These are phyloP conservation scores for Capronia coronata DNA, from an alignment of 2,329 filamentous ascomycete genomes.

Conservation along the genomic window DNA sequence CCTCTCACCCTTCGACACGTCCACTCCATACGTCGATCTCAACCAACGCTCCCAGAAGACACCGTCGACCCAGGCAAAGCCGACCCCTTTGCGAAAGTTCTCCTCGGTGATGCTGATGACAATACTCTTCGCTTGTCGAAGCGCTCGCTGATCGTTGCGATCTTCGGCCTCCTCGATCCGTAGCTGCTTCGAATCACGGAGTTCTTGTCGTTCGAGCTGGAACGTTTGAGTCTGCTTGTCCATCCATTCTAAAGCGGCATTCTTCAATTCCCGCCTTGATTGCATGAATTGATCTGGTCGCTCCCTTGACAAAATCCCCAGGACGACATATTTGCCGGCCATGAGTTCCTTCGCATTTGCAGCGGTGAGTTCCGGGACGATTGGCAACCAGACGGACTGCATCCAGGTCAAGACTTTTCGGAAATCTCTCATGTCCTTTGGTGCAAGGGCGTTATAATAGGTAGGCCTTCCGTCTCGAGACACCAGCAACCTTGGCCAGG, in stretches of 20 bases:
- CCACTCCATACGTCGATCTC: slow-evolving; percentile 86
- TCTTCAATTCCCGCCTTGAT: slow-evolving; percentile 86
- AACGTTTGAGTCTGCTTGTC: slow-evolving; percentile 89
- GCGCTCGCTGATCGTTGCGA: slow-evolving; percentile 77
- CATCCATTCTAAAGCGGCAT: slow-evolving; percentile 94
- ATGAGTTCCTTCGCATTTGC: slow-evolving; percentile 91
- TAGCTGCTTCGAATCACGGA: slow-evolving; percentile 89
- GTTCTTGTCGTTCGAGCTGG: slow-evolving; percentile 85
- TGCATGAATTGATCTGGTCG: slow-evolving; percentile 70
- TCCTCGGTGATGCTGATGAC: slow-evolving; percentile 78
- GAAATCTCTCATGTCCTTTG: slow-evolving; percentile 86
- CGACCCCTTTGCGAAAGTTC: slow-evolving; percentile 77
- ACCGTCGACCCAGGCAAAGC: slow-evolving; percentile 95
- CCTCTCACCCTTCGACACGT: slow-evolving; percentile 75
- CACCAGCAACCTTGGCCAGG: slow-evolving; percentile 89
- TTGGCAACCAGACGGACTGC: slow-evolving; percentile 90
- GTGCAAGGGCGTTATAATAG: slow-evolving; percentile 82
- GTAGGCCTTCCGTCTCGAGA: slow-evolving; percentile 81
- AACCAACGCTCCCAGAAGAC: slow-evolving; percentile 98
- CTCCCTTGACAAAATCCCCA: slow-evolving; percentile 77
- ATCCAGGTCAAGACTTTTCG: slow-evolving; percentile 81
- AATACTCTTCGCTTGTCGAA: slow-evolving; percentile 82
- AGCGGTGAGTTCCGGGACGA: slow-evolving; percentile 87
- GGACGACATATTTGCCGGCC: slow-evolving; percentile 88
- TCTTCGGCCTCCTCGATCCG: slow-evolving; percentile 95